These are phyloP conservation scores for Vitis hybrid DNA, from an alignment of 177 flowering plant species.

Conservation along the genomic window DNA sequence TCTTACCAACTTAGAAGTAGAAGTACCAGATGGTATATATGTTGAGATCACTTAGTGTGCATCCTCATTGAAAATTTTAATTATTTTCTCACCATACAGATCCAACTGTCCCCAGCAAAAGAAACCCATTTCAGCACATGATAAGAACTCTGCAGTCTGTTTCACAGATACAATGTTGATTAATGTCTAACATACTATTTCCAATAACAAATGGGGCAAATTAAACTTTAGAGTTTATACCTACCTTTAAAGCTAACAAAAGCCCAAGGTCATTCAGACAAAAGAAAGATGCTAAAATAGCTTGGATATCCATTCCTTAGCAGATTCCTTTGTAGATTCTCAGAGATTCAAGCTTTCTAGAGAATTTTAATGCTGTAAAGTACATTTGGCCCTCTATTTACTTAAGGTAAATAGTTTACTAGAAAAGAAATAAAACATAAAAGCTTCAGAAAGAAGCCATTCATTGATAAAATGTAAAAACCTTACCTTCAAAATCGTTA, in stretches of 20 bases:
- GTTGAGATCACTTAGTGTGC: slow-evolving; percentile 28
- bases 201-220: slow-evolving; percentile 1
- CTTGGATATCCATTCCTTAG: slow-evolving; percentile 37
- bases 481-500: slow-evolving; percentile 45
- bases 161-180: not conserved
- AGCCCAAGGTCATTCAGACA: slow-evolving; percentile 77
- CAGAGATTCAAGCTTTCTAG: slow-evolving; percentile 24
- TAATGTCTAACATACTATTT: not conserved
- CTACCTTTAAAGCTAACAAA: slow-evolving; percentile 74
- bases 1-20: not conserved
- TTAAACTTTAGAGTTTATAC: not conserved
- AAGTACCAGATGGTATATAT: slow-evolving; percentile 46
- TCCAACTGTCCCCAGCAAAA: slow-evolving; percentile 43
- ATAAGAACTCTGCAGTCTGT: slow-evolving; percentile 61
- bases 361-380: slow-evolving; percentile 38
- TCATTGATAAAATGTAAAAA: slow-evolving; percentile 12
- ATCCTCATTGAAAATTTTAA: slow-evolving; percentile 43
- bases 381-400: not conserved
- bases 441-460: no score
- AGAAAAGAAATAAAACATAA: no score
- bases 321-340: slow-evolving; percentile 22
- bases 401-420: not conserved
- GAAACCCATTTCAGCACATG: slow-evolving; percentile 26
- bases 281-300: slow-evolving; percentile 34
- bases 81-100: slow-evolving; percentile 28